These are phyloP conservation scores for Teratosphaeria nubilosa DNA, from an alignment of 2,329 filamentous ascomycete species.

Conservation along the genomic window DNA sequence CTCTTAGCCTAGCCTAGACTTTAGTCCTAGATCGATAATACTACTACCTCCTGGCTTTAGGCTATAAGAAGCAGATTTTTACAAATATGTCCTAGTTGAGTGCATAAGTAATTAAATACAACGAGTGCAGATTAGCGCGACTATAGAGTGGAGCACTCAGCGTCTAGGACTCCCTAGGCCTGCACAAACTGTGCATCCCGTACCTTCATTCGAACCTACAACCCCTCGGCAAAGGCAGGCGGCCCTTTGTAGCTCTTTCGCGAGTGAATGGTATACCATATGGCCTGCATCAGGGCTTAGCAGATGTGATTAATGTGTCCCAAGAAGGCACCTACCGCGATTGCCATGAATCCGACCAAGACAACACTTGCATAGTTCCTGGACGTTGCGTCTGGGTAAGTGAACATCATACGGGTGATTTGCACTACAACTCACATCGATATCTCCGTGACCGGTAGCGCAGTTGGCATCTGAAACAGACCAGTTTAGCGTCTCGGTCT, in stretches of 20 bases:
- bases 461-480: constrained; percentile 30
- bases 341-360: constrained; percentile 40
- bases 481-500: neutral
- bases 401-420: neutral
- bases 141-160: too few species aligned
- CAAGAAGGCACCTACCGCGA: constrained; percentile 1
- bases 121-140: too few species aligned
- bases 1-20: too few species aligned
- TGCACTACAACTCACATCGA: neutral
- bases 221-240: neutral
- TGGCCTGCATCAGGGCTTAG: neutral
- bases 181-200: neutral
- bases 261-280: constrained; percentile 12
- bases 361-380: constrained; percentile 51
- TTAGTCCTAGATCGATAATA: too few species aligned
- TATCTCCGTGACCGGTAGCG: constrained; percentile 41
- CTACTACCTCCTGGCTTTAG: too few species aligned
- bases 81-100: too few species aligned
- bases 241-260: constrained; percentile 3
- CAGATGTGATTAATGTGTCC: neutral
- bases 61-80: too few species aligned
- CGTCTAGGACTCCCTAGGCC: too few species aligned
- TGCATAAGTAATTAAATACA: too few species aligned
- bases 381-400: neutral
- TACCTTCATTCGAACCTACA: neutral